phyloP scores from a whole-genome alignment of 192 early-diverging fungal genomes.

The Gamsiella multidivaricata region DNA sequence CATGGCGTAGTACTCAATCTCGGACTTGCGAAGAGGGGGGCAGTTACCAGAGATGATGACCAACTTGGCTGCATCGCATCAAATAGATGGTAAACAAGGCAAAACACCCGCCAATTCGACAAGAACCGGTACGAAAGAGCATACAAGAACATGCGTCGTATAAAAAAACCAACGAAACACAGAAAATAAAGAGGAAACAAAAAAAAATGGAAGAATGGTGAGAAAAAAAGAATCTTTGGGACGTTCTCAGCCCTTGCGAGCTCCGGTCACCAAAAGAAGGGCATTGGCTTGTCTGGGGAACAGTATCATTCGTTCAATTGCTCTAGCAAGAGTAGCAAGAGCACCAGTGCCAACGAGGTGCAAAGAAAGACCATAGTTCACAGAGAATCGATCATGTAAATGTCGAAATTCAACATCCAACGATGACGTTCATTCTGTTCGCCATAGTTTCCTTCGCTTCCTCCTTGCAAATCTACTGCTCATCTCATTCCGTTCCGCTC shows the following conservation, averaged over 20 bases:
- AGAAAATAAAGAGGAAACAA: not conserved
- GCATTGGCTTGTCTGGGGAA: conserved; percentile 22
- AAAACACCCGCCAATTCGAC: too few relatives aligned
- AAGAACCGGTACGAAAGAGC: not conserved
- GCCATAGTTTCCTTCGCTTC: too few relatives aligned
- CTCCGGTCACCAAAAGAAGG: conserved; percentile 55
- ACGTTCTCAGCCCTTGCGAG: conserved; percentile 59
- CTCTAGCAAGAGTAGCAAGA: too few relatives aligned
- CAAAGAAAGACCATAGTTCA: too few relatives aligned
- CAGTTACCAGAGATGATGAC: conserved; percentile 99
- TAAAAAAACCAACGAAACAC: conserved; percentile 25
- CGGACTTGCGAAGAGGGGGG: conserved; percentile 99
- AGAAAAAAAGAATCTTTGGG: conserved; percentile 47
- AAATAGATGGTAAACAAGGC: too few relatives aligned
- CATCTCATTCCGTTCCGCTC: not conserved
- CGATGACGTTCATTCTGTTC: too few relatives aligned
- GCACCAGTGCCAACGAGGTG: too few relatives aligned
- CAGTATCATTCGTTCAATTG: too few relatives aligned
- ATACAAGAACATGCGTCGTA: conserved; percentile 26
- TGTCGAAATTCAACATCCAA: too few relatives aligned
- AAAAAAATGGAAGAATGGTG: conserved; percentile 21
- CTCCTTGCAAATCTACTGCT: too few relatives aligned
- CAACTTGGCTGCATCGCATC: conserved; percentile 84
- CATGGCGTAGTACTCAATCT: conserved; percentile 99
- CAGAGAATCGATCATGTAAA: too few relatives aligned